A percentile compares a stretch with the other conserved stretches of the same genome.
Evolutionary conservation across 768 basidiomycete species (phyloP).

Genomic region (Leccinum sublutescens): DNA sequence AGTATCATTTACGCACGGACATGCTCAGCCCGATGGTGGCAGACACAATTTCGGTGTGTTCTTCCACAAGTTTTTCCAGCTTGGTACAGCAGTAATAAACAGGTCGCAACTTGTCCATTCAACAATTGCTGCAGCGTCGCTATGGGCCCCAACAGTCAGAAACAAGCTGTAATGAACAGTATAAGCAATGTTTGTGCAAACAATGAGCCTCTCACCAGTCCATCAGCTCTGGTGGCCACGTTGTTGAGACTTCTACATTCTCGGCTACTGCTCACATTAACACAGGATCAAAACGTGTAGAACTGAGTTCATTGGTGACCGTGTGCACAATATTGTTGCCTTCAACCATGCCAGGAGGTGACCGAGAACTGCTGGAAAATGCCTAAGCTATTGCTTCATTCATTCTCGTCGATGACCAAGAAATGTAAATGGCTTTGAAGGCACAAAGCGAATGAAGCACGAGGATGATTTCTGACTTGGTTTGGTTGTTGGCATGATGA

Average conservation of each 20-base stretch:
- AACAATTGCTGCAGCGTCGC: slow-evolving; percentile 76
- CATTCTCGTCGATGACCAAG: slow-evolving; percentile 77
- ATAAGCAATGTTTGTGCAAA: neutral
- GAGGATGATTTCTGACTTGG: slow-evolving; percentile 85
- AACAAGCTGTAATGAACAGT: slow-evolving; percentile 45
- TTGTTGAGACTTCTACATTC: slow-evolving; percentile 70
- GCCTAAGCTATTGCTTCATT: slow-evolving; percentile 79
- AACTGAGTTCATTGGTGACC: slow-evolving; percentile 77
- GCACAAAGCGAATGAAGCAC: slow-evolving; percentile 78
- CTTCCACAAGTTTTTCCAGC: slow-evolving; percentile 25
- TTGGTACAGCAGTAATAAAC: slow-evolving; percentile 41
- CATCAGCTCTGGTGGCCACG: slow-evolving; percentile 61
- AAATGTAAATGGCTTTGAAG: slow-evolving; percentile 85
- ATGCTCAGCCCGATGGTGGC: slow-evolving; percentile 54
- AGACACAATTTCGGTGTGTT: slow-evolving; percentile 41
- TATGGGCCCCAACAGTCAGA: slow-evolving; percentile 73
- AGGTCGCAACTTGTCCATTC: slow-evolving; percentile 78
- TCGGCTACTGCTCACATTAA: slow-evolving; percentile 78
- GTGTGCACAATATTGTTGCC: slow-evolving; percentile 74
- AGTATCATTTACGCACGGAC: slow-evolving; percentile 42
- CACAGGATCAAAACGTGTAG: slow-evolving; percentile 63
- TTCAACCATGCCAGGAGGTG: slow-evolving; percentile 72
- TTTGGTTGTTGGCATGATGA: neutral
- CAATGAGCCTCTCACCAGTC: slow-evolving; percentile 50
- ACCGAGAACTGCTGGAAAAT: slow-evolving; percentile 66